Percentiles rank a stretch among this genome's conserved stretches.
Evolutionary conservation across 768 basidiomycete genomes (phyloP).

Genomic region (Sporobolomyces pararoseus): DNA sequence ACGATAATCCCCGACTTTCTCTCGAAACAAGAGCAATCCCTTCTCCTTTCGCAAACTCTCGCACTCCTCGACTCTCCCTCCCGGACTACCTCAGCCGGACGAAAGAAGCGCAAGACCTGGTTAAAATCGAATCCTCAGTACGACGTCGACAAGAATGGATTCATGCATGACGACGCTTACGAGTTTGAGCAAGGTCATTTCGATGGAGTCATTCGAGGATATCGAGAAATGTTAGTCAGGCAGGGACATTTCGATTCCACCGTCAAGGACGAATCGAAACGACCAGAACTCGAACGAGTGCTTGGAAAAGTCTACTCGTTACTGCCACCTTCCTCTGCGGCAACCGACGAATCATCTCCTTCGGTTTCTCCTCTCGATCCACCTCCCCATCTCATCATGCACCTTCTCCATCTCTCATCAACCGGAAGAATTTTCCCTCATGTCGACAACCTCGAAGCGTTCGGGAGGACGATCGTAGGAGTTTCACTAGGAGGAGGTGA

Average conservation of each 20-base stretch:
- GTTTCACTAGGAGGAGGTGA: conserved; percentile 49
- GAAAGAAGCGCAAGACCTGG: conserved; percentile 29
- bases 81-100: conserved; percentile 10
- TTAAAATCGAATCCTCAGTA: conserved; percentile 23
- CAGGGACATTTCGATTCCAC: neutral
- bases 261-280: neutral
- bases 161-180: conserved; percentile 38
- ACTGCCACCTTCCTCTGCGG: conserved; percentile 2
- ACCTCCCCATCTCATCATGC: conserved; percentile 43
- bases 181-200: conserved; percentile 40
- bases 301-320: conserved; percentile 36
- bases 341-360: neutral
- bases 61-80: conserved; percentile 28
- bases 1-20: conserved; percentile 19
- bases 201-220: conserved; percentile 40
- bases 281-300: neutral
- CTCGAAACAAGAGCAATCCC: conserved; percentile 1
- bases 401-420: conserved; percentile 51
- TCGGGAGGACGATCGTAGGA: conserved; percentile 50
- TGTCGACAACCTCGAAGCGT: conserved; percentile 52
- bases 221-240: conserved; percentile 41
- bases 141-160: neutral
- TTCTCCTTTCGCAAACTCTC: conserved; percentile 28
- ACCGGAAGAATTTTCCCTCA: conserved; percentile 51
- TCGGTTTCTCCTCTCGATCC: neutral